These are phyloP conservation scores for Cymbopogon flexuosus DNA, from an alignment of 202 grass and related monocot species.

Conservation along the genomic window DNA sequence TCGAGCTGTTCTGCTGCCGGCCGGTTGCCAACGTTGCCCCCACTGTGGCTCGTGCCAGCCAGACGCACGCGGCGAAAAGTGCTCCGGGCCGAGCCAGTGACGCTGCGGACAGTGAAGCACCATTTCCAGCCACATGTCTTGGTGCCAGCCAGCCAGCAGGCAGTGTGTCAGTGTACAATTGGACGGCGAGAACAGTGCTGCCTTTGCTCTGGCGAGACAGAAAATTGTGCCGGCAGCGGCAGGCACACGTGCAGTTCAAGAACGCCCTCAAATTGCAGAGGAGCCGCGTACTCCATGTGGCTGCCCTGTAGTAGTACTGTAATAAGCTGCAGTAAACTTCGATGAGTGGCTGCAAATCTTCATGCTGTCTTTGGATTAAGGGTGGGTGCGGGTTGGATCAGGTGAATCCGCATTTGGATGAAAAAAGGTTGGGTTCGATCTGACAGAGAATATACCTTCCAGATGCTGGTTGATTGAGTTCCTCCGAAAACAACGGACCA, in stretches of 20 bases:
- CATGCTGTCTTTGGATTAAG: too few species aligned
- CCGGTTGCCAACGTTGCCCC: neutral
- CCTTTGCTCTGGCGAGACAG: neutral
- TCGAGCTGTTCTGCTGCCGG: neutral
- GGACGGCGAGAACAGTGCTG: neutral
- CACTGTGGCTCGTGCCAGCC: too few species aligned
- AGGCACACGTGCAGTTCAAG: too few species aligned
- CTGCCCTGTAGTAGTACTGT: neutral
- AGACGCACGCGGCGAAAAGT: neutral
- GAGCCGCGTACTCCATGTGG: neutral
- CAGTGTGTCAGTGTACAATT: neutral
- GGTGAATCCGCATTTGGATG: too few species aligned
- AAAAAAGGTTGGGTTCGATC: too few species aligned
- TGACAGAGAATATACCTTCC: too few species aligned
- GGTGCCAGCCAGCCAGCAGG: neutral
- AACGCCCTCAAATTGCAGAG: too few species aligned
- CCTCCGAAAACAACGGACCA: too few species aligned
- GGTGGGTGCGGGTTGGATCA: too few species aligned
- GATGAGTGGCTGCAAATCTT: neutral
- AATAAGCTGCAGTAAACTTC: neutral
- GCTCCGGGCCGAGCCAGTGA: neutral
- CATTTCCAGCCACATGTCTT: constrained; percentile 1
- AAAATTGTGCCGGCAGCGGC: too few species aligned
- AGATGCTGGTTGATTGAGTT: too few species aligned
- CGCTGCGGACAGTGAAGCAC: neutral